Evolutionary conservation across 495 filamentous ascomycete genomes (phyloP), one percentile per base, ranked within the genome.

Genomic region (Lasiosphaeriaceae sp.): DNA sequence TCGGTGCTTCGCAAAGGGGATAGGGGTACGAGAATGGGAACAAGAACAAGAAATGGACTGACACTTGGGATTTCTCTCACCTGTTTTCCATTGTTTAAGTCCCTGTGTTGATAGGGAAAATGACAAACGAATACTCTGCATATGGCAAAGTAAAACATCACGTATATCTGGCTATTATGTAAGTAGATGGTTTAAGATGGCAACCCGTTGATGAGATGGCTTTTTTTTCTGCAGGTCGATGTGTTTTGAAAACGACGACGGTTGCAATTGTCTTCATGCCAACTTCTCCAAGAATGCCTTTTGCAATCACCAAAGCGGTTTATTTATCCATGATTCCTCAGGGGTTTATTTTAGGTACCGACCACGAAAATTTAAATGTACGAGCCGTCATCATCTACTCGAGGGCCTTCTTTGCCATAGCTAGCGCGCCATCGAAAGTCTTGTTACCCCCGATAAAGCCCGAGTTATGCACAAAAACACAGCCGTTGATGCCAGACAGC

Each of bases 371-470:
- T 11, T 12, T 31, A 3, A 31, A 31, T 9, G 9, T 31, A 9
- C 26, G 9, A 31, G 26, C 9, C 3, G 9, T 31, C 9, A 31
- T 31, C 26, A 31, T 31, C 26, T 31, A 31, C 26, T 62, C 67
- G 14, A 74, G 71, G 9, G 90, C 86, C 73, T 86, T 89, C 65
- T 82, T 76, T 39, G 92, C 92, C 90, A 97, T 93, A 48, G 84
- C 83, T 66, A 89, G 77, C 23, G 86, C 92, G n/a, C 94, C 95
- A 49, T 95, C 90, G 66, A 86, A 91, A 0, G 86, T 93, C 77
- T 86, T 86, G 69, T 96, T 95, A 2, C 94, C 94, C 17, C 95
- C 94, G 70, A 97, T 96, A 70, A 98, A 98, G 4, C 94, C 95
- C 52, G 85, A 87, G 8, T 94, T 92, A 64, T 98, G 94, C 52